Evolutionary conservation across 306 rosid species (phyloP).

Genomic region (Ormosia emarginata): DNA sequence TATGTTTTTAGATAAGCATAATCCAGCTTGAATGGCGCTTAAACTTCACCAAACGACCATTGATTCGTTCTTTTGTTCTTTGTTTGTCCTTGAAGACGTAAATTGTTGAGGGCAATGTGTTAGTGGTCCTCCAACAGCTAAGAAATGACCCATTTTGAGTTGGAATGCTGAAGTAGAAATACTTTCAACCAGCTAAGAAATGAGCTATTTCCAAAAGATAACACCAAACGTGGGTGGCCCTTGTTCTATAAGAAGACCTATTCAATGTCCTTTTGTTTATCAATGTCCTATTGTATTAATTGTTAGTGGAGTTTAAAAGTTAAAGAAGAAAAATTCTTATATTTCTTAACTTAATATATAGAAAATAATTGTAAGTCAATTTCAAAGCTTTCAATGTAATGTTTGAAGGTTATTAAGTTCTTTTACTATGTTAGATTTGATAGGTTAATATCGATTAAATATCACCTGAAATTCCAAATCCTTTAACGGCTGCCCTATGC

Average conservation of each 20-base stretch:
- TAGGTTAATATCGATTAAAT: background rate
- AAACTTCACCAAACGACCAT: background rate
- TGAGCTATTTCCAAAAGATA: background rate
- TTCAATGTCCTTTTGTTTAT: background rate
- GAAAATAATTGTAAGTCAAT: too few species aligned
- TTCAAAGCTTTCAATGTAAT: too few species aligned
- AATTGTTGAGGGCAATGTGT: background rate
- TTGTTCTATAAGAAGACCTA: background rate
- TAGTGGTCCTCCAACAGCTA: background rate
- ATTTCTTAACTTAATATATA: too few species aligned
- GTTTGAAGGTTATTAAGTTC: background rate
- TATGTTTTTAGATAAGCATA: too few species aligned
- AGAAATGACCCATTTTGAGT: background rate
- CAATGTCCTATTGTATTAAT: too few species aligned
- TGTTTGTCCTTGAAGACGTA: background rate
- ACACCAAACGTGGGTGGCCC: background rate
- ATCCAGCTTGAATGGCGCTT: background rate
- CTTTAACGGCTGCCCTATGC: background rate
- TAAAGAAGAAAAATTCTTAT: too few species aligned
- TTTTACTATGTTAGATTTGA: background rate
- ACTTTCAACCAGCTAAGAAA: background rate
- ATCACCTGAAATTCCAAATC: background rate
- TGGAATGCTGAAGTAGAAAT: background rate
- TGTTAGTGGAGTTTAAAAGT: background rate
- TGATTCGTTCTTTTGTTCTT: background rate